Base-by-base conservation (phyloP, 2,329 filamentous ascomycete species). In the Diaporthe humulicola region DNA sequence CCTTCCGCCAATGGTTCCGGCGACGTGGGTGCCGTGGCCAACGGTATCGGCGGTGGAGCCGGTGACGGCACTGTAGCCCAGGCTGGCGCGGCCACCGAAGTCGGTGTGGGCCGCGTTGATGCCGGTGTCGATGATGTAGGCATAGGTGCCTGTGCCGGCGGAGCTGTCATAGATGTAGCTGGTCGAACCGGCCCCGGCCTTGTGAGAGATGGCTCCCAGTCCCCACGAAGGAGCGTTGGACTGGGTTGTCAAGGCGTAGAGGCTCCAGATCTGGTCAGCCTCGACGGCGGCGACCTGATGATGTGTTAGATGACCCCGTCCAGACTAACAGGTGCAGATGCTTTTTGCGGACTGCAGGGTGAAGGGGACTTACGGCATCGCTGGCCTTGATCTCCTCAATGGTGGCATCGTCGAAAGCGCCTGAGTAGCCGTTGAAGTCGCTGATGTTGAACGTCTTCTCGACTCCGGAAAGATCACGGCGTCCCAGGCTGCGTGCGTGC, bases 61-160 rank as follows among this genome's bases (percentile, higher is more conserved):
- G 7, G 66, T 70, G 33, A 79, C 73, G 42, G 78, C 78, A 71
- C 82, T 83, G 73, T 77, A 76, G 70, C 81, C 82, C 72, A 78
- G 79, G 48, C 71, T 66, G 15, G 81, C 82, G 40, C 82, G 80
- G 40, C 79, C 79, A 17, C 73, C 78, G 25, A 82, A 83, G n/a
- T 81, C 78, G 17, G 57, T 42, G 78, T 88, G 86, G 12, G 78
- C 60, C 19, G 80, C 82, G 67, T 80, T 79, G 71, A 88, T 84
- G 50, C 87, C 86, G 6, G 85, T 87, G 78, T 88, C 86, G 72
- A 88, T 81, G 30, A 88, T 76, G 76, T 87, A 88, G 60, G 83
- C 80, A 73, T 83, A 86, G 15, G 77, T 78, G 19, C 75, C 78
- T 1, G 58, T n/a, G n/a, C 81, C 82, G 8, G 79, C 78, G 1